A percentile compares a stretch with the other conserved stretches of the same genome.
phyloP scores from a whole-genome alignment of 2,329 filamentous ascomycete genomes.

The Talaromyces piceae region DNA sequence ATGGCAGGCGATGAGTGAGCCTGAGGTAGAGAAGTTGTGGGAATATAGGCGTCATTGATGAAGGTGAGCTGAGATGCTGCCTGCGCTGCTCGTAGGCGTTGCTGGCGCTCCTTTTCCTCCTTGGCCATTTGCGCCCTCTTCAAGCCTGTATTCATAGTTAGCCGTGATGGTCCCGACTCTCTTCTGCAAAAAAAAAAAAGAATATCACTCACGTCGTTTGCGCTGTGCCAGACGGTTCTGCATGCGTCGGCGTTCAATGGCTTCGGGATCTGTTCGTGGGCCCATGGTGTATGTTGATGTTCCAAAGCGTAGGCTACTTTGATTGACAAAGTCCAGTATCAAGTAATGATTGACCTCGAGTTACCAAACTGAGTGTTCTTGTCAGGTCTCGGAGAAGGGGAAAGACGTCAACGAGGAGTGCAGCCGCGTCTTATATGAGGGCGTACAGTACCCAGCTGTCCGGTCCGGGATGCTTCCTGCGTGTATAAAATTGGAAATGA shows the following conservation, averaged over 20 bases:
- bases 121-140: constrained; percentile 10
- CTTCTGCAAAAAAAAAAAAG: neutral
- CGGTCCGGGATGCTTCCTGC: neutral
- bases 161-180: neutral
- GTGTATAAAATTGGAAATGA: neutral
- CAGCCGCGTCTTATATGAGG: neutral
- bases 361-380: neutral
- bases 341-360: neutral
- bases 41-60: constrained; percentile 8
- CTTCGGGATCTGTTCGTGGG: constrained; percentile 10
- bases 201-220: constrained; percentile 7
- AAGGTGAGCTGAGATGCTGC: constrained; percentile 9
- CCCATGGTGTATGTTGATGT: constrained; percentile 4
- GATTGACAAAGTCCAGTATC: too few relatives aligned
- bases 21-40: neutral
- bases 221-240: constrained; percentile 11
- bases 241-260: constrained; percentile 11
- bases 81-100: constrained; percentile 11
- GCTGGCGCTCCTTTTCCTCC: constrained; percentile 11
- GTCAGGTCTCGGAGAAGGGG: neutral
- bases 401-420: neutral
- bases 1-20: neutral
- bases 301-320: neutral
- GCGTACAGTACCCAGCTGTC: neutral
- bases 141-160: constrained; percentile 2